A percentile compares a stretch with the other conserved stretches of the same genome.
Conservation (phyloP, 306 rosid species). For the Quercus suber region DNA sequence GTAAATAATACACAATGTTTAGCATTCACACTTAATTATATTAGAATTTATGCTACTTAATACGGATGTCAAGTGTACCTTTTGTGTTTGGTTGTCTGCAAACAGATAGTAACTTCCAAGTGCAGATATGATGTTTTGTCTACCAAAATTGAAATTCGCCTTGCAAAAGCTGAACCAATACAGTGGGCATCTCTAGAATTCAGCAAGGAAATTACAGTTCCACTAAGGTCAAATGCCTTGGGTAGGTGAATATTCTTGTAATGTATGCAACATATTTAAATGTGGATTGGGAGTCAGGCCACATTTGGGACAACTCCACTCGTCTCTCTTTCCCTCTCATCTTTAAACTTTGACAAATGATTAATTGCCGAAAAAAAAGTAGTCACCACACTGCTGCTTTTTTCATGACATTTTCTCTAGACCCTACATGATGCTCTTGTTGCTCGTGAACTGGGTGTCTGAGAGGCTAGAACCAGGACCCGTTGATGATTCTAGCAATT, state of each 20-base stretch:
- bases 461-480: neutral
- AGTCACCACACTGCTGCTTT: neutral
- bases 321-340: neutral
- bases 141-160: conserved; percentile 83
- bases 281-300: neutral
- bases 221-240: conserved; percentile 35
- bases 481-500: neutral
- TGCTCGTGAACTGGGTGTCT: neutral
- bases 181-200: conserved; percentile 69
- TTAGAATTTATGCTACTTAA: neutral
- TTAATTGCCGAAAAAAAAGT: neutral
- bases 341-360: neutral
- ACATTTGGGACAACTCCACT: neutral
- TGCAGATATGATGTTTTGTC: conserved; percentile 54
- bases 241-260: conserved; percentile 35
- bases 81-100: conserved; percentile 12
- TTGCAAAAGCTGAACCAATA: conserved; percentile 63
- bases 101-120: conserved; percentile 62
- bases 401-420: neutral
- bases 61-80: conserved; percentile 14
- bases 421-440: neutral
- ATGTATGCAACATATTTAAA: neutral
- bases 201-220: conserved; percentile 36
- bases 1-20: neutral
- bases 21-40: neutral